Evolutionary conservation across 805 yeast genomes (phyloP).

Genomic region (Lipomyces starkeyi): DNA sequence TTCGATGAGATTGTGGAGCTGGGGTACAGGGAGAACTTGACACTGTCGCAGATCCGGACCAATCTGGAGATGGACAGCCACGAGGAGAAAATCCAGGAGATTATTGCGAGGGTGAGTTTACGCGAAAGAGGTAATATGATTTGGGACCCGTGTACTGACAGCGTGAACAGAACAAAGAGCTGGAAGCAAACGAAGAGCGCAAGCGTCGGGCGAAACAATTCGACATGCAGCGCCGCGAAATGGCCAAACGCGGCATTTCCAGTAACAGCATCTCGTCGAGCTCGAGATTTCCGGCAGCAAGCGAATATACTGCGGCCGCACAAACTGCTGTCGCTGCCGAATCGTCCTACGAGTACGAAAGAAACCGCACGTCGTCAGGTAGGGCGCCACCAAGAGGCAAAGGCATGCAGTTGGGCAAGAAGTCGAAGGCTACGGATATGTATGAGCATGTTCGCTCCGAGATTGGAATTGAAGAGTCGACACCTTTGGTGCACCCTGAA

Average conservation of each 20-base stretch:
- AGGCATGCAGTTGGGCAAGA: constrained; percentile 80
- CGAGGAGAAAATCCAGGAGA: constrained; percentile 97
- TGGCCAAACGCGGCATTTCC: constrained; percentile 45
- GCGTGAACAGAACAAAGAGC: constrained; percentile 81
- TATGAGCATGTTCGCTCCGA: constrained; percentile 43
- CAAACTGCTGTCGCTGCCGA: constrained; percentile 28
- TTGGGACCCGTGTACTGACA: constrained; percentile 6
- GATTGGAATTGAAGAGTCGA: constrained; percentile 42
- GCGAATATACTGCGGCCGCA: constrained; percentile 32
- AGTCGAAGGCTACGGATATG: constrained; percentile 46
- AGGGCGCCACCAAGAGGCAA: constrained; percentile 57
- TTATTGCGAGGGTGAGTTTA: constrained; percentile 60
- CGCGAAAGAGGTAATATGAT: neutral
- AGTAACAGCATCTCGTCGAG: constrained; percentile 14
- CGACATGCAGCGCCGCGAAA: constrained; percentile 60
- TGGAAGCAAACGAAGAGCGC: constrained; percentile 96
- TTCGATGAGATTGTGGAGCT: constrained; percentile 91
- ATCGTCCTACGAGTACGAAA: constrained; percentile 31
- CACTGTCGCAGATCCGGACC: constrained; percentile 80
- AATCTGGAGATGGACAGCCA: constrained; percentile 97
- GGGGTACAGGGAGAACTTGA: constrained; percentile 89
- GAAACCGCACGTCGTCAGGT: constrained; percentile 36
- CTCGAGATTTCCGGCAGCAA: constrained; percentile 26
- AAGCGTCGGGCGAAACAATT: constrained; percentile 89
- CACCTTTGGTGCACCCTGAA: constrained; percentile 43